Base-by-base conservation (phyloP, 2,329 filamentous ascomycete genomes). In the Cladosporium halotolerans region DNA sequence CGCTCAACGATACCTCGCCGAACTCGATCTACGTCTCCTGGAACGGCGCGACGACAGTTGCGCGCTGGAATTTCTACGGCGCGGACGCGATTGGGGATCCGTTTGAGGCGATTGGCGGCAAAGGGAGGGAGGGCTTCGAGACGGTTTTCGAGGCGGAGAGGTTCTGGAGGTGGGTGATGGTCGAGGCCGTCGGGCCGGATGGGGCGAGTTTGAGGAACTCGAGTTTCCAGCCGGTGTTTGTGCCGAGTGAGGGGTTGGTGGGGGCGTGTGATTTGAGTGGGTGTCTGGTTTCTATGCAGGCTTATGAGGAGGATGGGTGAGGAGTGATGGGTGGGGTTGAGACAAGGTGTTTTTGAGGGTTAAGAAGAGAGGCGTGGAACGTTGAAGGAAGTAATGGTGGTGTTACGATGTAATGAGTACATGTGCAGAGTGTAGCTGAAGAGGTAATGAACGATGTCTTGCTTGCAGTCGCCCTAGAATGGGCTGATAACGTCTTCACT, bases 21-120 rank as follows among this genome's bases (percentile, higher is more conserved):
- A 67, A 57, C 9, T 61, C 67, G 2, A 60, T 73, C 3, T 81
- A 79, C 62, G 76, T 79, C 0, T 78, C 73, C 9, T 76, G 73
- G 73, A 75, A 76, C 55, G 73, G 73, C 8, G 72, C 71, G 0
- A 76, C 73, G 0, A 70, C 72, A 23, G 64, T 75, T n/a, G 55
- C 56, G 2, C 59, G 53, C 1, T 76, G 79, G 79, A 64, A 69
- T 3, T 78, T 79, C 57, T 77, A 73, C 58, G 72, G 55, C 18
- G 54, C 47, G 1, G 31, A 40, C 10, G 23, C 48, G 4, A 55
- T 60, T 7, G 55, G 23, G 23, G 57, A 63, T 9, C 44, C 41
- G 3, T 61, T 61, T 23, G 18, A 48, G 0, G 47, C 45, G 3
- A 52, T 63, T 9, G 61, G 58, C 11, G 49, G 34, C 3, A 45